Conservation (phyloP, 2,329 filamentous ascomycete genomes). For the Curvularia eragrostidis region DNA sequence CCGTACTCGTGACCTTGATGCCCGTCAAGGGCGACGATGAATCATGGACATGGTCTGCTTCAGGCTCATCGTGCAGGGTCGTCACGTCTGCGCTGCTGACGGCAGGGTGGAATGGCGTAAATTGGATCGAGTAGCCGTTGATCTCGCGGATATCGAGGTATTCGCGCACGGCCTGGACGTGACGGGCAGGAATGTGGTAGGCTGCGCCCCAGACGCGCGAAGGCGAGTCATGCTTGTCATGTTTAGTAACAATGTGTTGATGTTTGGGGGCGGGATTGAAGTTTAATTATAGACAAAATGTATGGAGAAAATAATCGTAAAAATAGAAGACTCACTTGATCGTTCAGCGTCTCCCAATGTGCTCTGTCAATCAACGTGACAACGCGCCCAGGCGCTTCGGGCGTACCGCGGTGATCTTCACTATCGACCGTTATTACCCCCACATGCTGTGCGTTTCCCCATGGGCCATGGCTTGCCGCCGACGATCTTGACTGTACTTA, state of each 20-base stretch:
- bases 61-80: constrained; percentile 1
- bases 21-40: constrained; percentile 30
- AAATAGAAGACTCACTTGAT: constrained; percentile 58
- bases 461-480: not conserved
- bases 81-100: constrained; percentile 34
- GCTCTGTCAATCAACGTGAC: constrained; percentile 87
- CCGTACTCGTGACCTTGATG: constrained; percentile 45
- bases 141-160: constrained; percentile 98
- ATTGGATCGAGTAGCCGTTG: constrained; percentile 95
- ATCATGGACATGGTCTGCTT: not conserved
- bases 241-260: not conserved
- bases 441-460: not conserved
- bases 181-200: constrained; percentile 77
- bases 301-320: not conserved
- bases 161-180: constrained; percentile 79
- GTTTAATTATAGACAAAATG: not conserved
- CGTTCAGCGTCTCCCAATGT: constrained; percentile 78
- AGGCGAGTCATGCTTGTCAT: constrained; percentile 57
- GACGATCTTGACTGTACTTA: not conserved
- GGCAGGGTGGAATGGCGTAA: constrained; percentile 79
- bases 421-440: constrained; percentile 59
- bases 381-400: constrained; percentile 84
- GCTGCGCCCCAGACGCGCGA: constrained; percentile 85
- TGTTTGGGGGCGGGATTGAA: no score
- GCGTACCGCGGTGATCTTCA: constrained; percentile 93